phyloP scores from a whole-genome alignment of 2,329 filamentous ascomycete genomes.

The Samsoniella hepiali region DNA sequence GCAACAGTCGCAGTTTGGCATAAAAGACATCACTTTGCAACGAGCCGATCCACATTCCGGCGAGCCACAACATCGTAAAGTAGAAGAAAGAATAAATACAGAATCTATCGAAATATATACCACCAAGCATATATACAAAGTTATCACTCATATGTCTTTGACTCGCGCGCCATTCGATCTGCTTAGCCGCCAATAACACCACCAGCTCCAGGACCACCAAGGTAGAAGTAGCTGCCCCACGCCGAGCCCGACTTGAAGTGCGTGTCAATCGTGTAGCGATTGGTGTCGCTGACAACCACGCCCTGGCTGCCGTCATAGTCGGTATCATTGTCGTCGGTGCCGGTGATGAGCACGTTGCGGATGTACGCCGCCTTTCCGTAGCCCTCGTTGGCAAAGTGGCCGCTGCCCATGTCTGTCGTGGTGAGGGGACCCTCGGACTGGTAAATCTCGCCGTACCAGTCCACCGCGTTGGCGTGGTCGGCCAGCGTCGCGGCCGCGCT shows the following conservation, averaged over 20 bases:
- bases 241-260: slow-evolving; percentile 11
- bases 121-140: not conserved
- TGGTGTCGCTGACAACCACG: slow-evolving; percentile 15
- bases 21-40: no score
- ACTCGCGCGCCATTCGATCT: not conserved
- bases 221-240: slow-evolving; percentile 19
- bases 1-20: no score
- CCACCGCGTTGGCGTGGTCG: slow-evolving; percentile 8
- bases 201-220: slow-evolving; percentile 19
- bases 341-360: slow-evolving; percentile 13
- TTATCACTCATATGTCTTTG: not conserved
- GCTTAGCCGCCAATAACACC: slow-evolving; percentile 18
- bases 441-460: slow-evolving; percentile 21
- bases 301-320: slow-evolving; percentile 18
- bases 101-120: no score
- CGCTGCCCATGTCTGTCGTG: slow-evolving; percentile 21
- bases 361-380: slow-evolving; percentile 19
- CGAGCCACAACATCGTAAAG: no score
- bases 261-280: slow-evolving; percentile 18
- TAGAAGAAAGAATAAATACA: no score
- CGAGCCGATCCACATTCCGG: no score
- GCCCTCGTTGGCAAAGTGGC: slow-evolving; percentile 15
- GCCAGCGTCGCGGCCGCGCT: slow-evolving; percentile 11
- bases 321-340: not conserved
- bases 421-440: slow-evolving; percentile 16